Evolutionary conservation across 164 flowering plant genomes (phyloP), one percentile per base, ranked within the genome.

Genomic region (Vitis labrusca): DNA sequence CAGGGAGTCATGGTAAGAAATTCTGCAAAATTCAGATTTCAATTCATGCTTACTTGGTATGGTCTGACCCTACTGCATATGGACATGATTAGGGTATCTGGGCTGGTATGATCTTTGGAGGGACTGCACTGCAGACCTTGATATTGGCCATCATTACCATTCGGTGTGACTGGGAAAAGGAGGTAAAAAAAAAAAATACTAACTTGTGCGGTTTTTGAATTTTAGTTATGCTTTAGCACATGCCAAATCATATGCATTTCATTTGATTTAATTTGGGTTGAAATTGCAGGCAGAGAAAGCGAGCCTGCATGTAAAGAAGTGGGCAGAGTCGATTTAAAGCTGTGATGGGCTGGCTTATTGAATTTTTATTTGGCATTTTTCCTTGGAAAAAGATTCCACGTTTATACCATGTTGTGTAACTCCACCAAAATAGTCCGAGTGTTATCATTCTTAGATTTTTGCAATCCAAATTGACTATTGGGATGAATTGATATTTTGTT

Each of bases 51-150:
- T 23, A 23, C 27, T 23, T 23, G 27, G 27, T 23, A 23, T 37
- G 44, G 0, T 37, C 44, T 37, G 44, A 37, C 44, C 5, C 5
- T 37, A 6, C 7, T 37, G 44, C 44, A 37, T 5, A 6, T 6
- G 44, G 27, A 23, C 10, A 47, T 2, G 9, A 57, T 9, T 52
- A 90, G 94, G 95, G 95, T 5, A 82, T 88, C 32, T 90, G 92
- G 95, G 85, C 78, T 15, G 95, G 95, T 19, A 86, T 90, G 95
- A 90, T 90, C 8, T 79, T 82, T 52, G 95, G 95, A 7, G 92
- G 95, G 44, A 87, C 92, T 10, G 86, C 85, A 7, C 53, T 85
- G 32, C 92, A 90, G 64, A 90, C 95, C 1, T 51, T 88, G 73
- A 81, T 90, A 29, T 70, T 90, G 55, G 72, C 64, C 30, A 65